Evolutionary conservation across 257 asterid genomes (phyloP).

Genomic region (Ligustrum vulgare): DNA sequence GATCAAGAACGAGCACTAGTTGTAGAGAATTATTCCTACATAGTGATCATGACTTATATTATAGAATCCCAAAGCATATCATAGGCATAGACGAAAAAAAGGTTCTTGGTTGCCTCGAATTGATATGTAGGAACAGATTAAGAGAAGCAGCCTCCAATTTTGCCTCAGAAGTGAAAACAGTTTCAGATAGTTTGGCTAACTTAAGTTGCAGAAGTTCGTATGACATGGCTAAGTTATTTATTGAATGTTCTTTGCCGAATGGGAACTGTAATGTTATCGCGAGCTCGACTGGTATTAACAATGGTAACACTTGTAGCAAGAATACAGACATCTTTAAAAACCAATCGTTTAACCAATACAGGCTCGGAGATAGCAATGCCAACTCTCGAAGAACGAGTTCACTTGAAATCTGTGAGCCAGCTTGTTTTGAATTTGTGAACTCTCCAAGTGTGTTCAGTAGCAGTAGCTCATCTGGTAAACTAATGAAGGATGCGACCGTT

Average conservation of each 20-base stretch:
- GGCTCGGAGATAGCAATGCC: slow-evolving; percentile 28
- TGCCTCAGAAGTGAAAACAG: slow-evolving; percentile 36
- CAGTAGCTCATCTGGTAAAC: slow-evolving; percentile 27
- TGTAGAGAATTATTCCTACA: slow-evolving; percentile 45
- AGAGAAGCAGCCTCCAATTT: slow-evolving; percentile 42
- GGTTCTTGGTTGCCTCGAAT: slow-evolving; percentile 63
- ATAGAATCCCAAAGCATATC: slow-evolving; percentile 58
- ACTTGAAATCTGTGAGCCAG: slow-evolving; percentile 24
- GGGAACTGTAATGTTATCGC: slow-evolving; percentile 14
- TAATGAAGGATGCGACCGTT: slow-evolving; percentile 38
- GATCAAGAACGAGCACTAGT: slow-evolving; percentile 31
- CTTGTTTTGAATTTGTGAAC: slow-evolving; percentile 24
- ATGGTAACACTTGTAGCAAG: slow-evolving; percentile 50
- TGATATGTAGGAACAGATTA: slow-evolving; percentile 48
- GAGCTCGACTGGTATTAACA: slow-evolving; percentile 32
- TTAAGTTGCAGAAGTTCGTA: slow-evolving; percentile 16
- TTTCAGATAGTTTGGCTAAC: slow-evolving; percentile 21
- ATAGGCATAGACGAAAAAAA: slow-evolving; percentile 66
- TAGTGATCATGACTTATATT: slow-evolving; percentile 30
- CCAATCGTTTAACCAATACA: slow-evolving; percentile 52
- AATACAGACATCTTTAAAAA: slow-evolving; percentile 73
- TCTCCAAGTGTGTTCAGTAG: slow-evolving; percentile 13
- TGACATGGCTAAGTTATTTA: slow-evolving; percentile 35
- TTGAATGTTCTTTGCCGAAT: slow-evolving; percentile 33
- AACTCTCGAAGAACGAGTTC: slow-evolving; percentile 24